Conservation (phyloP, 177 flowering plant species). For the Vitis hybrid region DNA sequence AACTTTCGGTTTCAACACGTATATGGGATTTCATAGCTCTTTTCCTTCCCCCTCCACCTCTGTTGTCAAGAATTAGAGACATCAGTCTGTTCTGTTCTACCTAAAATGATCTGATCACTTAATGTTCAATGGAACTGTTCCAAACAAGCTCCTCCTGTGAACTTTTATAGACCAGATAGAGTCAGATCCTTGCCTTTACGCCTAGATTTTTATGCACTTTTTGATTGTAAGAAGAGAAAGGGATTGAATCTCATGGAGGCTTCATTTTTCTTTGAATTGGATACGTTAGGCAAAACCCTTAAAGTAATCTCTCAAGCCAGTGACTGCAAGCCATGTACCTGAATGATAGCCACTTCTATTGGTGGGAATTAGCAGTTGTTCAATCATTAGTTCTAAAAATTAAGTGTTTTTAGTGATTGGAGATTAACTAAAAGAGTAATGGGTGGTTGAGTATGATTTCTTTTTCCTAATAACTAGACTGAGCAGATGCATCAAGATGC, state of each 20-base stretch:
- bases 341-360: neutral
- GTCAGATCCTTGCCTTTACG: neutral
- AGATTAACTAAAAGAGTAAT: neutral
- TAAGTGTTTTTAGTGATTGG: neutral
- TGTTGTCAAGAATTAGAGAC: no score
- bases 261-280: neutral
- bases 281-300: neutral
- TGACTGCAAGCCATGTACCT: neutral
- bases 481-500: neutral
- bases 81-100: neutral
- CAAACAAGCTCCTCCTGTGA: no score
- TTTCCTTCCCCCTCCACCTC: no score
- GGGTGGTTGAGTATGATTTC: constrained; percentile 15
- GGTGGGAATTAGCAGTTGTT: neutral
- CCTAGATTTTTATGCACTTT: neutral
- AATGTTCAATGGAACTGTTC: no score
- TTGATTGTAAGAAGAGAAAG: neutral
- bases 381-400: neutral
- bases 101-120: neutral
- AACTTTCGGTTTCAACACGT: no score
- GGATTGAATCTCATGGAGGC: neutral
- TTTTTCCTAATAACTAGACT: neutral
- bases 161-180: neutral
- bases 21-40: no score
- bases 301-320: neutral